Percentiles rank a stretch among this genome's conserved stretches.
phyloP scores from a whole-genome alignment of 176 grass and related monocot species.

The Avena sativa region DNA sequence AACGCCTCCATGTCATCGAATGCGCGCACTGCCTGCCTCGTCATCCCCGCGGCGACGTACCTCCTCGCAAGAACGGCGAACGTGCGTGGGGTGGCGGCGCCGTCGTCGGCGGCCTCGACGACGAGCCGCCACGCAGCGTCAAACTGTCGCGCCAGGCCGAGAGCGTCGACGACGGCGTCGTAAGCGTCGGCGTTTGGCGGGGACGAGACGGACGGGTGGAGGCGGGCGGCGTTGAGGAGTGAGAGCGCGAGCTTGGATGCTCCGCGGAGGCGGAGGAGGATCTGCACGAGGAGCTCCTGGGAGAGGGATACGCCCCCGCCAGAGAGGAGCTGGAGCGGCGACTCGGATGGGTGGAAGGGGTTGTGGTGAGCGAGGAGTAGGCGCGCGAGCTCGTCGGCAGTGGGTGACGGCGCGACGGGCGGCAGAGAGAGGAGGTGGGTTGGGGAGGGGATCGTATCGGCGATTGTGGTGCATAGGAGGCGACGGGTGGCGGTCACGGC shows the following conservation, averaged over 20 bases:
- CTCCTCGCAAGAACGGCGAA: slow-evolving; percentile 80
- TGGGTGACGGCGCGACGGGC: slow-evolving; percentile 42
- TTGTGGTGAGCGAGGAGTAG: slow-evolving; percentile 80
- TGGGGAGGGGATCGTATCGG: neutral
- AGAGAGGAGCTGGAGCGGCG: slow-evolving; percentile 67
- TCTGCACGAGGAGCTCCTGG: slow-evolving; percentile 62
- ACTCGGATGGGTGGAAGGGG: slow-evolving; percentile 82
- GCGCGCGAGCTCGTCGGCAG: slow-evolving; percentile 67
- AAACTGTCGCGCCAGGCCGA: slow-evolving; percentile 74
- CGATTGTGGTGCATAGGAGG: slow-evolving; percentile 27
- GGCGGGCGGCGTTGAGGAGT: slow-evolving; percentile 69
- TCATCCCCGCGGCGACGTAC: slow-evolving; percentile 75
- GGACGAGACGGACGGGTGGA: slow-evolving; percentile 47
- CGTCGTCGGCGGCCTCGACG: slow-evolving; percentile 72
- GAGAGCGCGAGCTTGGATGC: slow-evolving; percentile 81
- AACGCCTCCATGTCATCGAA: slow-evolving; percentile 99
- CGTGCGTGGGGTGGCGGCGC: slow-evolving; percentile 59
- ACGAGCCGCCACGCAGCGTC: slow-evolving; percentile 80
- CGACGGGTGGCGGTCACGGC: neutral
- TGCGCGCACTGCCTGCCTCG: slow-evolving; percentile 73
- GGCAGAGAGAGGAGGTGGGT: slow-evolving; percentile 60
- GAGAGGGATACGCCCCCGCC: slow-evolving; percentile 58
- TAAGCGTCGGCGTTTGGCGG: slow-evolving; percentile 57
- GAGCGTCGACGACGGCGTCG: slow-evolving; percentile 73
- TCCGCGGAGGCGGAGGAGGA: slow-evolving; percentile 86